Evolutionary conservation across 2,329 filamentous ascomycete species (phyloP), one percentile per base, ranked within the genome.

Genomic region (Fusarium palustre): DNA sequence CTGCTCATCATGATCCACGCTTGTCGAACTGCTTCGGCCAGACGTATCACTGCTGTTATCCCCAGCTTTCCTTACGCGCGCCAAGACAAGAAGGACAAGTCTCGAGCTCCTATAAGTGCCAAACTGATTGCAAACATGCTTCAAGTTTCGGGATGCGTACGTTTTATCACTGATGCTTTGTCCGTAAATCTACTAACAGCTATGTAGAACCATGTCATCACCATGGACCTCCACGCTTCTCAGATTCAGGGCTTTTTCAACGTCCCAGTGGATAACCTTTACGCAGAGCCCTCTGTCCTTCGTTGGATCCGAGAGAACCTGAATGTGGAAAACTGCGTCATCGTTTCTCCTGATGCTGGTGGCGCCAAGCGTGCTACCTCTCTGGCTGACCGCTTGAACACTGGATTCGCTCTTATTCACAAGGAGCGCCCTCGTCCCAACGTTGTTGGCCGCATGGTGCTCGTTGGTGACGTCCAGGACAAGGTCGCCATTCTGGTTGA

Each of bases 201-300:
- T 12, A 20, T 16, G 20, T 55, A 81, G 79, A 82, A 81, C 56
- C 82, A 84, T 73, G 81, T 97, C 75, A 97, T 97, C 73, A 97
- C 94, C 20, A 97, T 97, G 93, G 94, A 97, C 77, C 86, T 97
- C 61, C 94, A 97, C 78, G 94, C 94, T 61, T 94, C 91, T 63
- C 94, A 97, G 84, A 97, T 97, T 67, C 92, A 97, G 81, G 95
- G 95, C 42, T 97, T 98, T 84, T 97, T 97, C 86, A 97, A 97
- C 66, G 87, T 90, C 7, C 88, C 87, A 13, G 87, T 88, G 15
- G 87, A 90, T 77, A 91, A 97, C 79, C 87, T 98, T 43, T 97
- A 97, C 79, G 95, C 94, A 9, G 94, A 97, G 81, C 95, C 95
- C 3, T 96, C 92, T 69, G 95, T 96, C 53, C 84, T 97, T 71